Base-by-base conservation (phyloP, 176 grass and related monocot species). In the Echinochloa phyllopogon region DNA sequence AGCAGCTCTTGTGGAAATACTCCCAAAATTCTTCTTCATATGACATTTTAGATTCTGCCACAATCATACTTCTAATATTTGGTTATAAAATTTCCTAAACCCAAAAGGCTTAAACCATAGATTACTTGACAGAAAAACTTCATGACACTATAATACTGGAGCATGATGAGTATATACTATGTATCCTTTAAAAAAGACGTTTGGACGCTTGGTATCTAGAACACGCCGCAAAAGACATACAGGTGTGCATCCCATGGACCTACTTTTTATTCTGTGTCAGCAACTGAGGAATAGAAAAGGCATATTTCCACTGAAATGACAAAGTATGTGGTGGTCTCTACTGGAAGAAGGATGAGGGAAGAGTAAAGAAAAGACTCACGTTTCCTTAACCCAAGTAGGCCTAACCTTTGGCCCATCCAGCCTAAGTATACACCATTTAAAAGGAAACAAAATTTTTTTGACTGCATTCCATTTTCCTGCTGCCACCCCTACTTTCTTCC, bases 31-130 rank as follows among this genome's bases (percentile, higher is more conserved):
- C 27, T 40, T 71, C 27, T 47, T 71, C 47, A 47, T 43, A 44
- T 57, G 73, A n/a, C n/a, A n/a, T 42, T 57, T 43, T 57, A 25
- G n/a, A 82, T 44, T 44, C 29, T 3, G 10, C 29, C 29, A 23
- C 51, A 71, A 59, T 45, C 78, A 81, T 48, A 47, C 8, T 63
- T 47, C 42, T 33, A 45, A 57, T 50, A 52, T 20, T 52, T 74
- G 4, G 33, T 8, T 49, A 74, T 20, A 37, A 72, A 48, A 47
- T 45, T 15, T 76, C 36, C 8, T 23, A 58, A 58, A 49, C 23
- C 21, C 66, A n/a, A 43, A 48, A 71, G 41, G 21, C 47, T 16
- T 51, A 37, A 37, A 37, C 27, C 49, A 41, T 59, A 38, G 2
- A 75, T 21, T 38, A 13, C 37, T 57, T 61, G 37, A 5, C 6